These are phyloP conservation scores for Collybiopsis confluens DNA, from an alignment of 768 basidiomycete genomes.

Conservation along the genomic window DNA sequence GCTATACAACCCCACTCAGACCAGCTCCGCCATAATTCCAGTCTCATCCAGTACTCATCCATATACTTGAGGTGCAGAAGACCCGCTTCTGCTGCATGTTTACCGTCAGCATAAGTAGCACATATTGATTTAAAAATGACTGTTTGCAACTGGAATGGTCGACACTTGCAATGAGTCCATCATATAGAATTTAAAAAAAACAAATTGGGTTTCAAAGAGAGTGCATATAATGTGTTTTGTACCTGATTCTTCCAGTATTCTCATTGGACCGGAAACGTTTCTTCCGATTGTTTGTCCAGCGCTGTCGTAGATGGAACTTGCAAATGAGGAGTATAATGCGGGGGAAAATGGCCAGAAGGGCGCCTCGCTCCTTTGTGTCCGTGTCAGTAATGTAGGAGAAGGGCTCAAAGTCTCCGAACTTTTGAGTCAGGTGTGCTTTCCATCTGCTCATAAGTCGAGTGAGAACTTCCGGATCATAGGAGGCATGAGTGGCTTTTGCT, in stretches of 20 bases:
- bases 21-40: slow-evolving; percentile 28
- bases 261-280: slow-evolving; percentile 2
- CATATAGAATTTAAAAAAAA: slow-evolving; percentile 11
- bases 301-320: slow-evolving; percentile 33
- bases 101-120: background rate
- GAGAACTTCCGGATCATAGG: slow-evolving; percentile 22
- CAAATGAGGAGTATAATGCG: slow-evolving; percentile 29
- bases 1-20: slow-evolving; percentile 19
- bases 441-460: slow-evolving; percentile 20
- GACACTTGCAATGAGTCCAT: background rate
- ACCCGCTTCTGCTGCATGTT: slow-evolving; percentile 3
- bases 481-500: slow-evolving; percentile 20
- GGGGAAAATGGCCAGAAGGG: slow-evolving; percentile 24
- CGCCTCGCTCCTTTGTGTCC: slow-evolving; percentile 15
- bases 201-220: slow-evolving; percentile 10
- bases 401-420: slow-evolving; percentile 16
- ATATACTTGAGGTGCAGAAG: slow-evolving; percentile 21
- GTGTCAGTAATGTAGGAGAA: slow-evolving; percentile 26
- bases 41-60: slow-evolving; percentile 19
- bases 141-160: too few relatives aligned
- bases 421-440: slow-evolving; percentile 12
- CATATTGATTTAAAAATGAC: background rate
- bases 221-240: background rate
- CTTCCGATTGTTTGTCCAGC: slow-evolving; percentile 27
- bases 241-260: background rate